Percentiles rank a stretch among this genome's conserved stretches.
These are phyloP conservation scores for Veloboletus limbatus DNA, from an alignment of 1,284 basidiomycete species.

Conservation along the genomic window DNA sequence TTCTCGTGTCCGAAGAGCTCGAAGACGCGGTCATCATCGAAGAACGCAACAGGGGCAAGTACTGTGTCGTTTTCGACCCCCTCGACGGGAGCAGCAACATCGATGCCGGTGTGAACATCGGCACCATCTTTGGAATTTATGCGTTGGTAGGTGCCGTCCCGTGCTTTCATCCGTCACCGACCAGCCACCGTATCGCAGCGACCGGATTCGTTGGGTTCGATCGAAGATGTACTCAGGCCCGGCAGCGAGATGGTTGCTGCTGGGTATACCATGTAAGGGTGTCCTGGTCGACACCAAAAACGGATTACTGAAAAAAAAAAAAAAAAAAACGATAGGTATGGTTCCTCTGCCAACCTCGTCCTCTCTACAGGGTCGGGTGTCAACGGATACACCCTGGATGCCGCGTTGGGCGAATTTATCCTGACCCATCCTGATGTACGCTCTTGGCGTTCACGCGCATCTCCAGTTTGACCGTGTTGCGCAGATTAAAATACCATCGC, in stretches of 20 bases:
- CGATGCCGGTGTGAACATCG: conserved; percentile 99
- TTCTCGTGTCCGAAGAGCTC: conserved; percentile 95
- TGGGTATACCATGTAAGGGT: conserved; percentile 88
- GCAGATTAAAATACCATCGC: conserved; percentile 86
- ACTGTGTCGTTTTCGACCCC: conserved; percentile 98
- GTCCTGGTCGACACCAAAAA: conserved; percentile 2
- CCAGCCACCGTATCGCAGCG: conserved; percentile 41
- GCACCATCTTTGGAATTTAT: conserved; percentile 99
- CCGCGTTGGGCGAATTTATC: conserved; percentile 96
- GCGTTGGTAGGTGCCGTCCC: conserved; percentile 60
- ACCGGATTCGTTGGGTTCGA: conserved; percentile 71
- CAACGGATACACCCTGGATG: conserved; percentile 98
- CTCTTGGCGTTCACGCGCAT: conserved; percentile 11
- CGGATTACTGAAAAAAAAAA: conserved; percentile 13
- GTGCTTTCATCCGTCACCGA: not conserved
- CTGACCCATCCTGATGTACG: conserved; percentile 93
- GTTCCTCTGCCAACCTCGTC: conserved; percentile 96
- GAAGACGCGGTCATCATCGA: conserved; percentile 93
- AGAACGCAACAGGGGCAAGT: conserved; percentile 73
- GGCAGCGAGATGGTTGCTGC: conserved; percentile 98
- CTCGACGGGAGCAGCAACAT: conserved; percentile 99
- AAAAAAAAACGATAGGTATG: conserved; percentile 72
- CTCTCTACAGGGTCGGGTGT: conserved; percentile 95
- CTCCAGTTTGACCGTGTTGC: conserved; percentile 5
- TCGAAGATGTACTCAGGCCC: conserved; percentile 90